Evolutionary conservation across 306 rosid genomes (phyloP), one percentile per base, ranked within the genome.

Genomic region (Glycine latifolia): DNA sequence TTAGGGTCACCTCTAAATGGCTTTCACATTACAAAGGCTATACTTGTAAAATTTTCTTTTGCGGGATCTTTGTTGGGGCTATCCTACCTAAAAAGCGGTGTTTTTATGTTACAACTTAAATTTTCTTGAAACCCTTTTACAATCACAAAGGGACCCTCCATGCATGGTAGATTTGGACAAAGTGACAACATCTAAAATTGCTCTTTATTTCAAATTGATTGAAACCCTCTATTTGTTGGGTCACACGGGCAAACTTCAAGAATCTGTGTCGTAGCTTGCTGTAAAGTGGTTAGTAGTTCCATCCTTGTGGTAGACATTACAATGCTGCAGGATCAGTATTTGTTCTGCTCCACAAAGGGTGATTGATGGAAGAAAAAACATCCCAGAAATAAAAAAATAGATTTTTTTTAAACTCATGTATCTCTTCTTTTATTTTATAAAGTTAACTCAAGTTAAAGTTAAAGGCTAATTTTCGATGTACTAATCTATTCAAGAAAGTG

Each of bases 81-180:
- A 78, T 78, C 62, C 78, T 78, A n/a, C 26, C 58, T 16, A 31
- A 78, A 81, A 86, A 82, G 83, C 70, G 58, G 6, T 49, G 55
- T 9, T 67, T 82, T 69, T 49, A 69, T 37, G 67, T 41, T 10
- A 60, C 60, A 41, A 14, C 17, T 15, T 39, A 7, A 67, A 5
- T 39, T 70, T 71, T 20, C 82, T 76, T 50, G 10, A 50, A 75
- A 78, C 50, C 52, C 75, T 81, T 67, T 73, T 73, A 20, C 63
- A 37, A 76, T 63, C 67, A 15, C 16, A 81, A 81, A 78, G 88
- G 56, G 65, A 10, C 84, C 82, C 82, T 26, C 73, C 71, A 73
- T 77, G 55, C 76, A 15, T 48, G 70, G 67, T 73, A 31, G 49
- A 63, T 52, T 67, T 73, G 73, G 63, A 82, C 71, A 79, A 44